phyloP scores from a whole-genome alignment of 164 flowering plant species.

The Tetrastigma voinierianum region DNA sequence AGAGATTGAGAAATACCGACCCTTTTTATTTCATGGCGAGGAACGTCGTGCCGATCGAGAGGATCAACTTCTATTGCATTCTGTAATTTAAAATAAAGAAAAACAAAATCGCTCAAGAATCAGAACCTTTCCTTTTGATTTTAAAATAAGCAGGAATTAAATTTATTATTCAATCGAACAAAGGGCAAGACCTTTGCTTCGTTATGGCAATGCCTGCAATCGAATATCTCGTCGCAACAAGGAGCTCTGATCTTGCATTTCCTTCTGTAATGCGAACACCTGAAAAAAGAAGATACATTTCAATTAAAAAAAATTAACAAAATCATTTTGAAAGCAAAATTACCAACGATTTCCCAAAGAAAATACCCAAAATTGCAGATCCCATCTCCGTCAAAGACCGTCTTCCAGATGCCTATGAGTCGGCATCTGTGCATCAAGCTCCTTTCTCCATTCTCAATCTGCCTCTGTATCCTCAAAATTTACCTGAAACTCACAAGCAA shows the following conservation, averaged over 20 bases:
- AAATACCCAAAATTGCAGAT: constrained; percentile 13
- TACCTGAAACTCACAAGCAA: too few species aligned
- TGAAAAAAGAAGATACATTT: constrained; percentile 7
- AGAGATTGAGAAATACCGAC: constrained; percentile 13
- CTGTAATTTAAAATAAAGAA: constrained; percentile 30
- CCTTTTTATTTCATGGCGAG: constrained; percentile 74
- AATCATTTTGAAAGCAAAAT: not conserved
- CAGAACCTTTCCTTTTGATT: too few species aligned
- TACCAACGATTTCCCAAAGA: too few species aligned
- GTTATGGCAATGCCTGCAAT: constrained; percentile 96
- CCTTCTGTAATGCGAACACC: constrained; percentile 80
- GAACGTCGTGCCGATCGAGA: constrained; percentile 69
- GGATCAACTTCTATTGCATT: constrained; percentile 55
- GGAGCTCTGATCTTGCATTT: constrained; percentile 90
- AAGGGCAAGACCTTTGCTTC: constrained; percentile 62
- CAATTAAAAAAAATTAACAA: too few species aligned
- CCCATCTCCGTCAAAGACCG: constrained; percentile 3
- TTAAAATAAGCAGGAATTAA: not conserved
- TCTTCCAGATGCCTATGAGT: not conserved
- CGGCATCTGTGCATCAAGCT: not conserved
- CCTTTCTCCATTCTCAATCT: not conserved
- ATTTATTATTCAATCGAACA: too few species aligned
- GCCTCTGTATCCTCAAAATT: too few species aligned
- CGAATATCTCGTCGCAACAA: constrained; percentile 76
- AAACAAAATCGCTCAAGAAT: too few species aligned